A percentile compares a stretch with the other conserved stretches of the same genome.
Evolutionary conservation across 2,329 filamentous ascomycete genomes (phyloP).

Genomic region (Plenodomus biglobosus): DNA sequence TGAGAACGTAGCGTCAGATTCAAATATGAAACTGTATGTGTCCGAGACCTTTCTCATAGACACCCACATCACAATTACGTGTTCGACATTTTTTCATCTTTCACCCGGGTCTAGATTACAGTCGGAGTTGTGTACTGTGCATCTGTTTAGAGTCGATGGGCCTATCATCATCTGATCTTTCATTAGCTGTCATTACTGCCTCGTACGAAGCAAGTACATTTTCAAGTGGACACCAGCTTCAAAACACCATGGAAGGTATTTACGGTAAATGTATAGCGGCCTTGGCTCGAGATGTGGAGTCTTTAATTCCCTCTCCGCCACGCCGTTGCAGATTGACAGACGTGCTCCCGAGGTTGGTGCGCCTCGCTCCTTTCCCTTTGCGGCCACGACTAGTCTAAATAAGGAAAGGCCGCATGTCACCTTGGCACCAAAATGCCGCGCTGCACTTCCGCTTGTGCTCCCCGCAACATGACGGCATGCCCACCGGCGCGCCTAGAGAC

Average conservation of each 20-base stretch:
- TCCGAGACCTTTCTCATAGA: too few species aligned
- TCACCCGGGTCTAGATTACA: too few species aligned
- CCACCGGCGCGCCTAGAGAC: constrained; percentile 10
- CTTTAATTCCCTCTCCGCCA: background rate
- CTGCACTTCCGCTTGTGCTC: constrained; percentile 23
- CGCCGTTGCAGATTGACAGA: background rate
- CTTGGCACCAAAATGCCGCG: constrained; percentile 28
- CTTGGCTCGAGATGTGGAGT: constrained; percentile 3
- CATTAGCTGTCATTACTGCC: background rate
- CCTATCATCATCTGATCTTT: background rate
- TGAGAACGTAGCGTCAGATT: too few species aligned
- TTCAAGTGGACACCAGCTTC: background rate
- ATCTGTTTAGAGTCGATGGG: background rate
- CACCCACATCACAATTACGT: too few species aligned
- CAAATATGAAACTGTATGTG: too few species aligned
- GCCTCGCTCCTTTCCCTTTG: background rate
- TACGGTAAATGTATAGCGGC: constrained; percentile 7
- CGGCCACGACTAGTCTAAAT: background rate
- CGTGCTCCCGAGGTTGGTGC: constrained; percentile 3
- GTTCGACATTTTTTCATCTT: too few species aligned
- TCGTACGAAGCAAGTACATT: background rate
- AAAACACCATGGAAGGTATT: constrained; percentile 2
- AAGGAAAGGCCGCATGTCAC: background rate
- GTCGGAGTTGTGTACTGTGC: too few species aligned
- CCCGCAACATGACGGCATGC: constrained; percentile 34